A percentile compares a stretch with the other conserved stretches of the same genome.
phyloP scores from a whole-genome alignment of 2,329 filamentous ascomycete species.

The Capronia americana region DNA sequence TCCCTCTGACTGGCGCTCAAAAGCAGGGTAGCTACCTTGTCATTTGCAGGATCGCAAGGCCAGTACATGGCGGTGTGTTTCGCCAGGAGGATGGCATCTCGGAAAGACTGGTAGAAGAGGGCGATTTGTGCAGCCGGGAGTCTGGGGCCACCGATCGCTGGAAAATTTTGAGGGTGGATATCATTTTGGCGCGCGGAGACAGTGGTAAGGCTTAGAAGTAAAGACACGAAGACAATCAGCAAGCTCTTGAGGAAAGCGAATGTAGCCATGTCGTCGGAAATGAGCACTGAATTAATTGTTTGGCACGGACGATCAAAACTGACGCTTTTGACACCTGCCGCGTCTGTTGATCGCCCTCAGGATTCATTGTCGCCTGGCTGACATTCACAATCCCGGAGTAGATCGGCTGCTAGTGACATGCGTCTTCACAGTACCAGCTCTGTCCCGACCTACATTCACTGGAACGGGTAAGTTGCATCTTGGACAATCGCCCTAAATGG shows the following conservation, averaged over 20 bases:
- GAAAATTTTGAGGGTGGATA: neutral
- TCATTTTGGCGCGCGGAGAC: neutral
- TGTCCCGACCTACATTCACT: no score
- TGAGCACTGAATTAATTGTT: neutral
- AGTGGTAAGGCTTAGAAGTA: neutral
- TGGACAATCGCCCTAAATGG: neutral
- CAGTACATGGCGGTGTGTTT: constrained; percentile 9
- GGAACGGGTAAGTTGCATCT: neutral
- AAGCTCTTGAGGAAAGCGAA: neutral
- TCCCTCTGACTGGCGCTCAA: neutral
- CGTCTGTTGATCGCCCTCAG: neutral
- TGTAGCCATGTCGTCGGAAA: neutral
- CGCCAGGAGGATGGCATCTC: constrained; percentile 9
- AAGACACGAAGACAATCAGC: neutral
- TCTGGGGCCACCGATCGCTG: constrained; percentile 6
- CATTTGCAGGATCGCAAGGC: constrained; percentile 13
- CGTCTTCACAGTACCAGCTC: no score
- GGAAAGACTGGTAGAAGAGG: constrained; percentile 9
- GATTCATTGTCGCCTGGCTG: no score
- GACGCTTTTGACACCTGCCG: no score
- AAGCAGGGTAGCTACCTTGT: constrained; percentile 4
- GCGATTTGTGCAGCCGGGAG: neutral
- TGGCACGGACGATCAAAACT: neutral
- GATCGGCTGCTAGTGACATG: neutral
- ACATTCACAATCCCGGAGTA: neutral